Evolutionary conservation across 2,329 filamentous ascomycete species (phyloP).

Genomic region (Podosphaera fusca): DNA sequence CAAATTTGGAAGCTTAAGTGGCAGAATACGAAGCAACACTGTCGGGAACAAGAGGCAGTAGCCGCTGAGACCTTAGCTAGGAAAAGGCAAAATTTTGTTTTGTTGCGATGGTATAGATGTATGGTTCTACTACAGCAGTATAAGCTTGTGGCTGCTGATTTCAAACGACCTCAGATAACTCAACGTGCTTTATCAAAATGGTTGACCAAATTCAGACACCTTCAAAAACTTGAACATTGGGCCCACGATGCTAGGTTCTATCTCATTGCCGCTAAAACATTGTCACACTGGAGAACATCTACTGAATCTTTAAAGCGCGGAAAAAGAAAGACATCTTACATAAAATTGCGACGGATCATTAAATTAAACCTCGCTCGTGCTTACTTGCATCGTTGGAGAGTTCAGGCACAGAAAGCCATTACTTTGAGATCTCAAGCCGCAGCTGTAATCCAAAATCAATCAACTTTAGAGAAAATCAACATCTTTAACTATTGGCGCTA

Average conservation of each 20-base stretch:
- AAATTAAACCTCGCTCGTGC: slow-evolving; percentile 13
- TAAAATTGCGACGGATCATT: slow-evolving; percentile 11
- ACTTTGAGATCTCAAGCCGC: slow-evolving; percentile 13
- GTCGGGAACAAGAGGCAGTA: slow-evolving; percentile 9
- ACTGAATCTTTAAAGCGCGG: slow-evolving; percentile 12
- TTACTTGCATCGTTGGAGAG: slow-evolving; percentile 11
- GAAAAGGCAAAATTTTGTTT: slow-evolving; percentile 8
- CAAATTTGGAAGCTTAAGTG: slow-evolving; percentile 19
- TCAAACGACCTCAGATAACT: slow-evolving; percentile 8
- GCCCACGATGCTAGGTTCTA: slow-evolving; percentile 14
- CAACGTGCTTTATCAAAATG: slow-evolving; percentile 7
- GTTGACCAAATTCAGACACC: slow-evolving; percentile 8
- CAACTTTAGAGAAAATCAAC: slow-evolving; percentile 11
- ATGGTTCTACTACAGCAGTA: slow-evolving; percentile 6
- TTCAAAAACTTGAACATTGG: slow-evolving; percentile 9
- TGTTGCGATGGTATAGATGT: slow-evolving; percentile 10
- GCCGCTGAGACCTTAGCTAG: slow-evolving; percentile 9
- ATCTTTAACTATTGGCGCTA: slow-evolving; percentile 15
- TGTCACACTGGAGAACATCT: slow-evolving; percentile 14
- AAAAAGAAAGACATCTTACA: slow-evolving; percentile 14
- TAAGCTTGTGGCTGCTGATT: slow-evolving; percentile 8
- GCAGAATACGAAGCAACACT: slow-evolving; percentile 11
- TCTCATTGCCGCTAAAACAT: slow-evolving; percentile 10
- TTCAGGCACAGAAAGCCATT: slow-evolving; percentile 8
- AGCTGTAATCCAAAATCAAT: slow-evolving; percentile 9